Evolutionary conservation across 495 filamentous ascomycete species (phyloP).

Genomic region (Lophium mytilinum): DNA sequence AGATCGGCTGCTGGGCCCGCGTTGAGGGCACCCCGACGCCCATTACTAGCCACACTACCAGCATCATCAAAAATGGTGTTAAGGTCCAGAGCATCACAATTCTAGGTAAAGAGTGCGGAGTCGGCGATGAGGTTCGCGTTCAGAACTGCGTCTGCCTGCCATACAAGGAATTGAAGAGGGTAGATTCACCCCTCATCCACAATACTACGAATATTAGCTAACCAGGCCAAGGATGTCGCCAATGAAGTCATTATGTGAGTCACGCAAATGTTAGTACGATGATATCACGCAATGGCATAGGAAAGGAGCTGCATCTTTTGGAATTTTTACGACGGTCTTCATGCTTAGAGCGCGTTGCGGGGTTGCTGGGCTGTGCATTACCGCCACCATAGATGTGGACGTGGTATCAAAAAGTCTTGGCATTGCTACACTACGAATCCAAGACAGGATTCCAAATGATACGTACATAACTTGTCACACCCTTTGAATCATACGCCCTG

Average conservation of each 20-base stretch:
- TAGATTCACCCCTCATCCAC: constrained; percentile 35
- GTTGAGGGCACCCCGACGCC: constrained; percentile 94
- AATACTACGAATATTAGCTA: constrained; percentile 27
- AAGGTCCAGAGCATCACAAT: constrained; percentile 99
- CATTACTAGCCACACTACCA: constrained; percentile 81
- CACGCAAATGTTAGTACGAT: neutral
- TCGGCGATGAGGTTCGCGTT: constrained; percentile 90
- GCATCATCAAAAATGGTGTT: constrained; percentile 91
- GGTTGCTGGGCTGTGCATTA: too few species aligned
- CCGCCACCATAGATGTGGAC: too few species aligned
- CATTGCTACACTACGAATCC: too few species aligned
- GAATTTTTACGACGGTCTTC: too few species aligned
- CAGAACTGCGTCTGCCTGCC: constrained; percentile 98
- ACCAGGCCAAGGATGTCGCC: constrained; percentile 60
- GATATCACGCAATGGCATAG: neutral
- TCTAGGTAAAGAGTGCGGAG: constrained; percentile 90
- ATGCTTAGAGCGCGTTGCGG: too few species aligned
- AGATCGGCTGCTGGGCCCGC: constrained; percentile 92
- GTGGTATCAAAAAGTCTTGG: too few species aligned
- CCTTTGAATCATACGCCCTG: too few species aligned
- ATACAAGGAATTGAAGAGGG: constrained; percentile 97
- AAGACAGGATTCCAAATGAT: too few species aligned
- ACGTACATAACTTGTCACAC: too few species aligned
- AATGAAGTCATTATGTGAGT: constrained; percentile 95
- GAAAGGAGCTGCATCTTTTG: too few species aligned